Base-by-base conservation (phyloP, 2,329 filamentous ascomycete species). In the Diaporthe vaccinii region DNA sequence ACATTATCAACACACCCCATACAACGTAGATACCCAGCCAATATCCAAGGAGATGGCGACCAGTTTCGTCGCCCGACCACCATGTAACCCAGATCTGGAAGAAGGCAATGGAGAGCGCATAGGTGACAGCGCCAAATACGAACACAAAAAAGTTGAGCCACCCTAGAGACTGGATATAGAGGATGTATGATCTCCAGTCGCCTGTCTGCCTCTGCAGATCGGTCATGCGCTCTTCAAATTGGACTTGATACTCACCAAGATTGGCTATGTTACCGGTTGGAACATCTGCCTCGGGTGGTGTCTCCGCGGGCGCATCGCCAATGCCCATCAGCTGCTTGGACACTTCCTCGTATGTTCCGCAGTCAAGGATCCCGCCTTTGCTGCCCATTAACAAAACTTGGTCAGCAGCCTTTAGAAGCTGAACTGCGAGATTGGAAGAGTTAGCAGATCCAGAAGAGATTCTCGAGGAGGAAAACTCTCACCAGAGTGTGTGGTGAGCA, bases 401-500 rank as follows among this genome's bases (percentile, higher is more conserved):
- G 25, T 70, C 67, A 4, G 49, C 49, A 15, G 34, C 8, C 10
- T 46, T 12, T 4, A 70, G 34, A 22, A 70, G 31, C 17, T 51
- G 67, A 17, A 39, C 67, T 70, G 22, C 15, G 9, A 59, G 31
- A 22, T 22, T 44, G 28, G 17, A 5, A 20, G 28, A 25, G 46
- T 70, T 8, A 51, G 46, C 31, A 55, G 4, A 36, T 4, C n/a
- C 1, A 53, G 25, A 34, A 39, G 1, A n/a, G 34, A 14, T 39
- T 34, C 15, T 25, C 9, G 9, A 8, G 12, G 14, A 6, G 3
- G 15, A 39, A 22, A n/a, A 15, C n/a, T 15, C 65, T 51, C 14
- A 69, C 65, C 31, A 51, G 41, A 46, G 44, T 69, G 65, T 51
- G 65, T 69, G 28, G 65, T 44, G 10, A 69, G n/a, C 4, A 69